Evolutionary conservation across 495 filamentous ascomycete species (phyloP), one percentile per base, ranked within the genome.

Genomic region (Podospora pseudopauciseta): DNA sequence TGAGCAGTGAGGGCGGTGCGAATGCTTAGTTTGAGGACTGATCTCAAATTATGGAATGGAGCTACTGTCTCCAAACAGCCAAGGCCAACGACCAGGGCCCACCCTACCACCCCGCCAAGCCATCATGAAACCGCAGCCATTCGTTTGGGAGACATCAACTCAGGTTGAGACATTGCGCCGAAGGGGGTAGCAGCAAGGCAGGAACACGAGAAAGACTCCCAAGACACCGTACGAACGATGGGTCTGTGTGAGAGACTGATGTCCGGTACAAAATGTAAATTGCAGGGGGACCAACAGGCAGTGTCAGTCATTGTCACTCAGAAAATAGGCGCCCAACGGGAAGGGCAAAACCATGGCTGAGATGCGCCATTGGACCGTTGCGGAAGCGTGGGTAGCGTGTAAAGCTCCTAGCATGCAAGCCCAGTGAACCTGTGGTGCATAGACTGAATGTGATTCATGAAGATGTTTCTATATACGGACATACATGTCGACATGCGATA

Each of bases 301-400:
- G 30, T 32, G 30, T 49, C 39, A 49, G 39, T 6, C 7, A 49
- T 0, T 32, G 30, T 49, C 39, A 49, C 9, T 49, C 39, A 49
- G 15, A 49, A 49, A 49, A 49, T 49, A 49, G 39, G 39, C 39
- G 39, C 39, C 39, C 39, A 49, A 49, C 39, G 39, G 39, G 39
- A 49, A 49, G 39, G 39, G 9, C 13, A 49, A 49, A 13, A 49
- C 9, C 3, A 16, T 6, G 13, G 39, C 39, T 58, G 55, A 20
- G 55, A 20, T 58, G 55, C 55, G 23, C 55, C 55, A 58, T 58
- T 58, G 23, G 23, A n/a, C 55, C 55, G 18, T 58, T 58, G n/a
- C 23, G 6, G 23, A 58, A 58, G 55, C n/a, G n/a, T 58, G n/a
- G 55, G n/a, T 58, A 58, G n/a, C 55, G 55, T 58, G n/a, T 58